These are phyloP conservation scores for Blastocystis sp. DNA, from an alignment of 352 stramenopile genomes.

Conservation along the genomic window DNA sequence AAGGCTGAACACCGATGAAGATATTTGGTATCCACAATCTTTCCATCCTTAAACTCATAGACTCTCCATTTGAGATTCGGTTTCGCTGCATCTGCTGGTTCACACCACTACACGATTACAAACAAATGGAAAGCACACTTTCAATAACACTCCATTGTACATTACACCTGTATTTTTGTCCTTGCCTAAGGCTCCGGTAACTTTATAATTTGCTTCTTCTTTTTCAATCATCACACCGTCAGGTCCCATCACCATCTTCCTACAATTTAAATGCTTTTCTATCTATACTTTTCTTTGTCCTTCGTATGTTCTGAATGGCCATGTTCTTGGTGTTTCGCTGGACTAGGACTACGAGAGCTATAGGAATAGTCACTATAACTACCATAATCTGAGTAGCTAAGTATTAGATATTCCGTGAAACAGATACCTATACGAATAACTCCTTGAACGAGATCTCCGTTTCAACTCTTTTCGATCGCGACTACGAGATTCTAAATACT, in stretches of 20 bases:
- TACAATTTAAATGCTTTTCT: not conserved
- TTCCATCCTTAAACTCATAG: constrained; percentile 78
- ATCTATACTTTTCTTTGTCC: constrained; percentile 6
- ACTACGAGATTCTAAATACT: not conserved
- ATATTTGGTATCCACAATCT: constrained; percentile 73
- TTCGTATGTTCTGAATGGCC: not conserved
- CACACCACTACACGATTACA: constrained; percentile 78
- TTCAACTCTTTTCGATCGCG: not conserved
- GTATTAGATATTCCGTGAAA: not conserved
- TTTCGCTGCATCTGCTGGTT: constrained; percentile 74
- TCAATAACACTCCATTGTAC: constrained; percentile 61
- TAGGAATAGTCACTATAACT: constrained; percentile 30
- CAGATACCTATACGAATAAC: not conserved
- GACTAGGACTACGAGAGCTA: not conserved
- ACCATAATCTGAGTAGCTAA: constrained; percentile 16
- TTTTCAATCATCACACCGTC: constrained; percentile 43
- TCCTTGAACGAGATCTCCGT: not conserved
- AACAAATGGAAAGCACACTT: constrained; percentile 55
- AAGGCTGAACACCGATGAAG: constrained; percentile 80
- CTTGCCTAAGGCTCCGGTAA: constrained; percentile 35
- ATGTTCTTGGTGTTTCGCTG: not conserved
- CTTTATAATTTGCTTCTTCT: constrained; percentile 42
- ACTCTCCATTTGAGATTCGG: constrained; percentile 74
- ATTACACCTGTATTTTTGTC: constrained; percentile 56
- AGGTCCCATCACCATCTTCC: constrained; percentile 38